These are phyloP conservation scores for Trichomonas vaginalis DNA, from an alignment of 208 protist species.

Conservation along the genomic window DNA sequence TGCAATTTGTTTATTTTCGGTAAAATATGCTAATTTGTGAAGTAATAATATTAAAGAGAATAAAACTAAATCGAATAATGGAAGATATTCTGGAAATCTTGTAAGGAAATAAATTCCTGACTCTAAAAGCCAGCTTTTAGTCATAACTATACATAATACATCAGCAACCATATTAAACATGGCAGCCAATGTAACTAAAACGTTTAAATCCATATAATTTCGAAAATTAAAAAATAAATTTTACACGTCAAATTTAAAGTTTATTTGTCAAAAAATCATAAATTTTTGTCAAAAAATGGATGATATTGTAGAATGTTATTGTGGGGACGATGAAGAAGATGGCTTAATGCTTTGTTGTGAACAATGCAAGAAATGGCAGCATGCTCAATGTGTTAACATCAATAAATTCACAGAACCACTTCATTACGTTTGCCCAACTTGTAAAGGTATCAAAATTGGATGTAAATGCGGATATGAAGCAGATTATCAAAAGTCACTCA, in stretches of 20 bases:
- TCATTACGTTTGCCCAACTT: neutral
- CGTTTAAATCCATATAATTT: neutral
- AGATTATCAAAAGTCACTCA: neutral
- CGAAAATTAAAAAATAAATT: neutral
- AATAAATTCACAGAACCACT: neutral
- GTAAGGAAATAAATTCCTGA: neutral
- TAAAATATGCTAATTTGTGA: neutral
- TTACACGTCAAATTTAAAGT: no score
- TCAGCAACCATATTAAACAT: neutral
- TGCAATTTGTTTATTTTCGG: neutral
- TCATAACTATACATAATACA: neutral
- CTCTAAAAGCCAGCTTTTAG: neutral
- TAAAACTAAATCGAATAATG: neutral
- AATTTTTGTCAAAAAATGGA: neutral
- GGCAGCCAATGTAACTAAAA: neutral
- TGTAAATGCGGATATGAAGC: neutral
- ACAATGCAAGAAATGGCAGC: slow-evolving; percentile 3
- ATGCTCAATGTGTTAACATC: neutral
- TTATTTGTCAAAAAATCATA: no score
- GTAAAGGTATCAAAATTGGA: neutral
- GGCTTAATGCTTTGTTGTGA: neutral
- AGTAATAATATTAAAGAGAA: neutral
- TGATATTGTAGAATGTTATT: neutral
- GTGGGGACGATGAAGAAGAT: neutral
- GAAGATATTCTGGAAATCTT: neutral